Evolutionary conservation across 208 protist species (phyloP).

Genomic region (Novymonas esmeraldas): DNA sequence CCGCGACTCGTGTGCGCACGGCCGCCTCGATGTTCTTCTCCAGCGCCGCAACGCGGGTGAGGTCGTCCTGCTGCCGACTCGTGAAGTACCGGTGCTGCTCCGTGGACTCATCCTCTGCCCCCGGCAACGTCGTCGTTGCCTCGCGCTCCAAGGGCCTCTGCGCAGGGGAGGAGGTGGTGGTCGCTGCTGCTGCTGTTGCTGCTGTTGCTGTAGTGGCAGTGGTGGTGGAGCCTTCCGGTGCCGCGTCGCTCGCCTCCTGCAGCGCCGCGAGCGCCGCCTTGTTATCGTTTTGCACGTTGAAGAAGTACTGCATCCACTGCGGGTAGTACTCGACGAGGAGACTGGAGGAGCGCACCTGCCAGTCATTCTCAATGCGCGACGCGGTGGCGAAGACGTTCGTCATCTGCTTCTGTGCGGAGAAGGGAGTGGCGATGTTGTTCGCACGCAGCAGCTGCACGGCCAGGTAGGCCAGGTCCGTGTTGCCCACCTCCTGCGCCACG

Average conservation of each 20-base stretch:
- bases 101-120: background rate
- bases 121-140: background rate
- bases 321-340: slow-evolving; percentile 59
- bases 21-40: slow-evolving; percentile 50
- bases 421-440: slow-evolving; percentile 74
- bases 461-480: slow-evolving; percentile 81
- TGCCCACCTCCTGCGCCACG: slow-evolving; percentile 77
- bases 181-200: no score
- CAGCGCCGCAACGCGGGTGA: slow-evolving; percentile 42
- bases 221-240: background rate
- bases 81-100: slow-evolving; percentile 69
- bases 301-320: slow-evolving; percentile 74
- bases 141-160: no score
- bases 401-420: slow-evolving; percentile 80
- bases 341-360: slow-evolving; percentile 72
- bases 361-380: slow-evolving; percentile 81
- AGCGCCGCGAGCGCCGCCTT: slow-evolving; percentile 32
- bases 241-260: no score
- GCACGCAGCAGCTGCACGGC: slow-evolving; percentile 84
- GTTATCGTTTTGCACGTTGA: slow-evolving; percentile 60
- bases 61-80: slow-evolving; percentile 54
- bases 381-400: slow-evolving; percentile 83
- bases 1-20: slow-evolving; percentile 34
- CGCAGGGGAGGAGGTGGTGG: no score
- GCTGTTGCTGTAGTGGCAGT: background rate